A percentile compares a stretch with the other conserved stretches of the same genome.
These are phyloP conservation scores for Fusarium setosum DNA, from an alignment of 2,329 filamentous ascomycete genomes.

Conservation along the genomic window DNA sequence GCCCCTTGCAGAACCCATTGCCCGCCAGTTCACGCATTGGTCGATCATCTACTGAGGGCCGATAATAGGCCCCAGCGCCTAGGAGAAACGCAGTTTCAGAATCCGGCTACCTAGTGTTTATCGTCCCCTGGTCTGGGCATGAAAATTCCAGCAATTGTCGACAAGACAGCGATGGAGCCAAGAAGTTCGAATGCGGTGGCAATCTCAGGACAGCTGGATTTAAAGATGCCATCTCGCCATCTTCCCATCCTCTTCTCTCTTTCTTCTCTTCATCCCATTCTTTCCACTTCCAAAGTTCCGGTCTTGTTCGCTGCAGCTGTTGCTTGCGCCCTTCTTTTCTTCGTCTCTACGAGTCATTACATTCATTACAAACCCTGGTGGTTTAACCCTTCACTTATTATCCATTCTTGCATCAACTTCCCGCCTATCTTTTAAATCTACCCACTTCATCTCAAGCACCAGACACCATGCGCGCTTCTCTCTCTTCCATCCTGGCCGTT, in stretches of 20 bases:
- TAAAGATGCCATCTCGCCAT: conserved; percentile 15
- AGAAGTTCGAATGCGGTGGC: background rate
- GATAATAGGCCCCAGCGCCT: conserved; percentile 14
- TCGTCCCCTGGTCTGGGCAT: conserved; percentile 9
- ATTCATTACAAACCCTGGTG: conserved; percentile 45
- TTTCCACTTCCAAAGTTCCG: conserved; percentile 35
- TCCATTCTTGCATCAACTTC: conserved; percentile 18
- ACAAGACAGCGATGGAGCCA: background rate
- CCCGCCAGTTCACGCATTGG: conserved; percentile 4
- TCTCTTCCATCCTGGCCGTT: conserved; percentile 39
- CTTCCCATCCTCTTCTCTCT: background rate
- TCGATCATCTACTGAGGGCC: conserved; percentile 3
- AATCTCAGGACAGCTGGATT: conserved; percentile 9
- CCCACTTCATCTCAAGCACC: no score
- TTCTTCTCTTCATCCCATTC: conserved; percentile 39
- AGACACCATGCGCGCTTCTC: conserved; percentile 43
- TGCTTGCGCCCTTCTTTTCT: conserved; percentile 44
- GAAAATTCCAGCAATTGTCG: conserved; percentile 40
- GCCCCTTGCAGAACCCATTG: conserved; percentile 1
- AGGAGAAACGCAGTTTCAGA: conserved; percentile 37
- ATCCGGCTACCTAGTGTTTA: conserved; percentile 11
- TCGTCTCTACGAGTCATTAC: conserved; percentile 38
- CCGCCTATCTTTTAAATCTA: conserved; percentile 11
- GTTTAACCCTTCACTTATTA: conserved; percentile 24
- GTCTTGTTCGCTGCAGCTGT: conserved; percentile 39